Base-by-base conservation (phyloP, 805 yeast species). In the Clavispora asparagi region DNA sequence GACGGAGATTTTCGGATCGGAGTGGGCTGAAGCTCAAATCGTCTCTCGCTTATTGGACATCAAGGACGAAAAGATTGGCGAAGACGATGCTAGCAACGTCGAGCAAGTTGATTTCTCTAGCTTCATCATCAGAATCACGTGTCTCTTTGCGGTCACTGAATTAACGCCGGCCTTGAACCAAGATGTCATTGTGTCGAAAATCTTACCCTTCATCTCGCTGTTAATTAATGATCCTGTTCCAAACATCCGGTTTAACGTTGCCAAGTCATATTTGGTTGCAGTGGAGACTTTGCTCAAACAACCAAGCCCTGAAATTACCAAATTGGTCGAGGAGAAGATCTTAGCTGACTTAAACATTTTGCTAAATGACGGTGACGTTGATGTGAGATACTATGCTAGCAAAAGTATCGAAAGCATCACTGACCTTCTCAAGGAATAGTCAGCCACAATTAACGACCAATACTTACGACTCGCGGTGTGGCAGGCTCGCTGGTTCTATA, bases 221-320 rank as follows among this genome's bases (percentile, higher is more conserved):
- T 74, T 92, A 57, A 74, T 82, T 35, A 74, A 73, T 33, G 99
- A 94, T 68, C 77, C 82, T 7, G 97, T 94, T 46, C 97, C 99
- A 57, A 94, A 94, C 65, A 91, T 94, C 52, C 79, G 97, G 61
- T 94, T 94, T 72, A 94, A 91, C 68, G 90, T 87, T 51, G 97
- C 99, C 26, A 90, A 89, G 66, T 79, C 95, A 13, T 81, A 86
- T 60, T 76, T 79, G 37, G 70, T 75, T 25, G 73, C 86, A 30
- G 82, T 82, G 7, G 78, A 81, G 58, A 72, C 81, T 13, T 67
- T 87, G 47, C 44, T 54, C 41, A 54, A 58, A 27, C 23, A 42
- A 30, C 54, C 52, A n/a, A 55, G 51, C 35, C 55, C 56, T 7
- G 66, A 65, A 35, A 55, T 58, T 39, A 53, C 59, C 33, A 60